Evolutionary conservation across 495 filamentous ascomycete species (phyloP), one percentile per base, ranked within the genome.

Genomic region (Aspergillus panamensis): DNA sequence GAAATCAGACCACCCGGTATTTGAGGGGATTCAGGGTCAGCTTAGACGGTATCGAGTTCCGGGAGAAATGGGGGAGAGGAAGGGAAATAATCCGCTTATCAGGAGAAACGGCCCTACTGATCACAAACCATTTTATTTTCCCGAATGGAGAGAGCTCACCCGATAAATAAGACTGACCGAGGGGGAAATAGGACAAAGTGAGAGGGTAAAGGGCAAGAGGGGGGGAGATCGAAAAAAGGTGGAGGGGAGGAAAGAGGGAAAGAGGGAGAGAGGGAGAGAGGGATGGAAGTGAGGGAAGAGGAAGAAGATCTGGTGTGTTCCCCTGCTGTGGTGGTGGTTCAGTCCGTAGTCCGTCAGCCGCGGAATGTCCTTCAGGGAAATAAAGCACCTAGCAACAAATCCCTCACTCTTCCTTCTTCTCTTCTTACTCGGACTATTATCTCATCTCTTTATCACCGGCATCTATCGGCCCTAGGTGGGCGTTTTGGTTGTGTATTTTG

Each of bases 21-120:
- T 40, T 55, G 40, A 20, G 32, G 20, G 31, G 17, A 6, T 37
- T 51, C 9, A 51, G 42, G 42, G 54, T 8, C n/a, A 51, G 21
- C 37, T 25, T 40, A 13, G 10, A 49, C 51, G 51, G 55, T 25
- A 29, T 50, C 53, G 48, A 43, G 48, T 17, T 44, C 59, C 39
- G 55, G 44, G 29, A 35, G 48, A 51, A 53, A 49, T 50, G 61
- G 53, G 54, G 35, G 56, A 44, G 31, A 16, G 31, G 51, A 21
- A 55, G 51, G 37, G 52, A 55, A 51, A 50, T 51, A n/a, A 54
- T 43, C 53, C 57, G 58, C 59, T 60, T 60, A 62, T 45, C 59
- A 65, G 52, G 49, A 65, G 42, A 44, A 55, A 29, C 39, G 54
- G 33, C 30, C 25, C 29, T 49, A 53, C 13, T 55, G 17, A 14